Conservation (phyloP, 805 yeast genomes). For the Kregervanrija pseudodelftensis region DNA sequence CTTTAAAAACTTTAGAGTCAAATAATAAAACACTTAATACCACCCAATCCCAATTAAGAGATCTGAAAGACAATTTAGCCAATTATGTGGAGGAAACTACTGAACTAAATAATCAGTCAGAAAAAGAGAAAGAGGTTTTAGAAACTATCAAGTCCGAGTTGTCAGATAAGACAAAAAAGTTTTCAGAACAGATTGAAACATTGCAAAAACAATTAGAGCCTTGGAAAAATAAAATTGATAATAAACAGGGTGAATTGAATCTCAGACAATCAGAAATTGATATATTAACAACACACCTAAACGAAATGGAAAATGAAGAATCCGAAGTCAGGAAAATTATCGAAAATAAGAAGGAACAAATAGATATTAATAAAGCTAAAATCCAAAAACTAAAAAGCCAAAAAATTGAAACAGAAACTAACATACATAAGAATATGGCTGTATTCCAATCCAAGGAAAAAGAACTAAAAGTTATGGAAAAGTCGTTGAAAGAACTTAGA, state of each 20-base stretch:
- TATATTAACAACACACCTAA: conserved; percentile 42
- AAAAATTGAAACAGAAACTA: conserved; percentile 40
- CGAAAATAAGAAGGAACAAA: conserved; percentile 23
- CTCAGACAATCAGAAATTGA: conserved; percentile 62
- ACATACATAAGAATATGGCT: conserved; percentile 49
- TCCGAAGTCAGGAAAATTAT: conserved; percentile 37
- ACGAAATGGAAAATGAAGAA: conserved; percentile 37
- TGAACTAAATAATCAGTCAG: conserved; percentile 37
- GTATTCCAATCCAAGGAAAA: conserved; percentile 45
- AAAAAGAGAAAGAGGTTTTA: conserved; percentile 47
- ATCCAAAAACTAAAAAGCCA: conserved; percentile 41
- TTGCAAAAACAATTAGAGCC: conserved; percentile 71
- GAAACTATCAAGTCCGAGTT: conserved; percentile 59
- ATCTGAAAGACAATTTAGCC: conserved; percentile 36
- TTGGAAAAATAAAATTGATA: conserved; percentile 63
- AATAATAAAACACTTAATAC: conserved; percentile 40
- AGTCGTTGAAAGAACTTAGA: conserved; percentile 44
- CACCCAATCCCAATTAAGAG: conserved; percentile 39
- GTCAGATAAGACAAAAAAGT: conserved; percentile 64
- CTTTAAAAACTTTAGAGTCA: conserved; percentile 44
- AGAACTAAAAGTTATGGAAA: conserved; percentile 47
- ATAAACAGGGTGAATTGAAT: conserved; percentile 55
- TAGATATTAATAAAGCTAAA: conserved; percentile 42
- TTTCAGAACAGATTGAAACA: conserved; percentile 56
- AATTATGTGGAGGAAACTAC: conserved; percentile 39